Percentiles rank a stretch among this genome's conserved stretches.
Conservation (phyloP, 768 basidiomycete species). For the Epithele typhae region DNA sequence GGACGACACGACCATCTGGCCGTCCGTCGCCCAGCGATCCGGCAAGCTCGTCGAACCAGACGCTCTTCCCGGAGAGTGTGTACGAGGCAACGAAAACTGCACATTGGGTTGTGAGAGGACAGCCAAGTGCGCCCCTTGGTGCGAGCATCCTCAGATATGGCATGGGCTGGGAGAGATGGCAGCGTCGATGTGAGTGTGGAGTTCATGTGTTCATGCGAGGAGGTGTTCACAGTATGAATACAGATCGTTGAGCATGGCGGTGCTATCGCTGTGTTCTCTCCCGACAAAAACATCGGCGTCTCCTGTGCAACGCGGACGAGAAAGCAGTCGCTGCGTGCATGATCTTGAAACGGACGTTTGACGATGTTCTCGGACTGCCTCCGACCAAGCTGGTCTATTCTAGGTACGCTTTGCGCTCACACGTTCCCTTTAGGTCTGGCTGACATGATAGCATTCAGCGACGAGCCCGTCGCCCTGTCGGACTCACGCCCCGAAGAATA, state of each 20-base stretch:
- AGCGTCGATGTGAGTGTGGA: conserved; percentile 36
- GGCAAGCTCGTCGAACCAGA: conserved; percentile 30
- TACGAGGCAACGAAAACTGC: conserved; percentile 31
- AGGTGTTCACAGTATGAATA: too few species aligned
- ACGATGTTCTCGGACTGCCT: conserved; percentile 5
- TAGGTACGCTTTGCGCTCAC: too few species aligned
- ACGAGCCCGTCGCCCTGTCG: too few species aligned
- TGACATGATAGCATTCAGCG: too few species aligned
- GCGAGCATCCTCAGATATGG: conserved; percentile 36
- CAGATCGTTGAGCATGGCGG: conserved; percentile 37
- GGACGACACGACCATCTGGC: conserved; percentile 36
- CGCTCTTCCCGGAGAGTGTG: conserved; percentile 30
- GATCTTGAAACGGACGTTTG: conserved; percentile 5
- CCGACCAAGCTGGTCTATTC: too few species aligned
- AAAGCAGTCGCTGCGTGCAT: not conserved
- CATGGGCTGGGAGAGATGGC: conserved; percentile 38
- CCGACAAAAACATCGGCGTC: conserved; percentile 33
- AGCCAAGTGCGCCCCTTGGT: too few species aligned
- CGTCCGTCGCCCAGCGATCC: conserved; percentile 27
- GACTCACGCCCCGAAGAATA: too few species aligned
- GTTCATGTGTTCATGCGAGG: too few species aligned
- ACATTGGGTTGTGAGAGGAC: conserved; percentile 20
- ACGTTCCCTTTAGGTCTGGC: too few species aligned
- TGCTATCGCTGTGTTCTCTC: conserved; percentile 33
- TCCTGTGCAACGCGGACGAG: conserved; percentile 21